Base-by-base conservation (phyloP, 2,329 filamentous ascomycete species). In the Pyrenophora graminea region DNA sequence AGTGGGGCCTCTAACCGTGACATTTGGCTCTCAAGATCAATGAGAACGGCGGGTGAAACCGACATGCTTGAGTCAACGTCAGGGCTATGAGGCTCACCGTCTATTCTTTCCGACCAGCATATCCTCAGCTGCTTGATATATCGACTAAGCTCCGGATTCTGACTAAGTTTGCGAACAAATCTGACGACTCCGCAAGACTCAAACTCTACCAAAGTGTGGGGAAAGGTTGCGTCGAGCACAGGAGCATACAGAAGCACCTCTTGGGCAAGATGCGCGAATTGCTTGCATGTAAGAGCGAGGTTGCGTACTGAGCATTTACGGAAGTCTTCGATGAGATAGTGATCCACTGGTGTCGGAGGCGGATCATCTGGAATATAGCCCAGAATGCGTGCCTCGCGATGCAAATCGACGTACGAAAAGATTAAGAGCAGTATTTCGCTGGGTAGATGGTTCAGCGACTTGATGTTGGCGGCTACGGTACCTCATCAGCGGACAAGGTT, bases 361-460 rank as follows among this genome's bases (percentile, higher is more conserved):
- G 56, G 53, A 4, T 56, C 45, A 31, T 61, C 56, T 7, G 56
- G 53, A 18, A 53, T 49, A 6, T 55, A 58, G 31, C 56, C 59
- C 12, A 60, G 19, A 4, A 60, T 47, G 19, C 57, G 47, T 7
- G 45, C 36, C 9, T 41, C 37, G 1, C 39, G 39, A 33, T 56
- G 23, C 9, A 41, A 9, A 32, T 61, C 58, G 39, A 62, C n/a
- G 6, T 40, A 34, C 1, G 52, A 41, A 32, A 62, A 51, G 30
- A 60, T 45, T 5, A 56, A 33, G 2, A 56, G 36, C 10, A 60
- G 44, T n/a, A 60, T 41, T 8, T 62, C 59, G 32, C 42, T 51
- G 4, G 59, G 59, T 7, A 62, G 19, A 25, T 48, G 39, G 30
- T 17, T 12, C 18, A 52, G 4, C 12, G 49, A 43, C 27, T 13